phyloP scores from a whole-genome alignment of 1,139 yeast genomes.

The Kurtzmaniella quercitrusa region DNA sequence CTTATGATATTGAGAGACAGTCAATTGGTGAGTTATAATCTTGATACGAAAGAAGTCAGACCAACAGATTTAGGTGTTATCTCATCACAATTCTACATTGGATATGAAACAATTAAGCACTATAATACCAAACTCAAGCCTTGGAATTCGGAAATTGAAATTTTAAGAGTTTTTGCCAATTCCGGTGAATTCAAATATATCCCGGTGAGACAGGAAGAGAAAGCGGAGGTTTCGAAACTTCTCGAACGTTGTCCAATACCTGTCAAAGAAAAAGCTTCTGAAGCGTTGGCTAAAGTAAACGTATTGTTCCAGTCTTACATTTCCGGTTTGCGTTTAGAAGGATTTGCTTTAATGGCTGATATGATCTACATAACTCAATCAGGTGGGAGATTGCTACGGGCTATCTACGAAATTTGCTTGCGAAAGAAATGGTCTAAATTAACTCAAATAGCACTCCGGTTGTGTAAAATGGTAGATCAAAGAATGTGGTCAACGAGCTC shows the following conservation, averaged over 20 bases:
- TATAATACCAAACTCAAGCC: constrained; percentile 64
- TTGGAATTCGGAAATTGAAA: constrained; percentile 65
- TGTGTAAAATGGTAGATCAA: constrained; percentile 77
- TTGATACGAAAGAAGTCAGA: constrained; percentile 34
- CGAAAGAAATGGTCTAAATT: constrained; percentile 70
- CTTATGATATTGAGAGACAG: constrained; percentile 51
- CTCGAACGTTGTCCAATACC: constrained; percentile 83
- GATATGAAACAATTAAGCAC: constrained; percentile 61
- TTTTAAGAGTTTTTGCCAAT: constrained; percentile 69
- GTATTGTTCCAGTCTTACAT: constrained; percentile 81
- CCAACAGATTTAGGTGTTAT: constrained; percentile 81
- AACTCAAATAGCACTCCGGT: constrained; percentile 52
- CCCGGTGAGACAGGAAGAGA: constrained; percentile 86
- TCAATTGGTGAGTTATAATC: constrained; percentile 59
- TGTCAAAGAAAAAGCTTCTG: constrained; percentile 64
- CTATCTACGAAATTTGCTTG: constrained; percentile 75
- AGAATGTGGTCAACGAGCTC: constrained; percentile 83
- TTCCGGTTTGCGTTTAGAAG: constrained; percentile 70
- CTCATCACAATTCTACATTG: constrained; percentile 84
- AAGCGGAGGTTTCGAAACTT: constrained; percentile 66
- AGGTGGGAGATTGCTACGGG: constrained; percentile 84
- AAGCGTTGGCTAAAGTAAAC: constrained; percentile 76
- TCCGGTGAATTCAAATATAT: constrained; percentile 85
- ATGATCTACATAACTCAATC: constrained; percentile 92
- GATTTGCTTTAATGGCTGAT: constrained; percentile 89